Evolutionary conservation across 495 filamentous ascomycete genomes (phyloP), one percentile per base, ranked within the genome.

Genomic region (Podospora conica): DNA sequence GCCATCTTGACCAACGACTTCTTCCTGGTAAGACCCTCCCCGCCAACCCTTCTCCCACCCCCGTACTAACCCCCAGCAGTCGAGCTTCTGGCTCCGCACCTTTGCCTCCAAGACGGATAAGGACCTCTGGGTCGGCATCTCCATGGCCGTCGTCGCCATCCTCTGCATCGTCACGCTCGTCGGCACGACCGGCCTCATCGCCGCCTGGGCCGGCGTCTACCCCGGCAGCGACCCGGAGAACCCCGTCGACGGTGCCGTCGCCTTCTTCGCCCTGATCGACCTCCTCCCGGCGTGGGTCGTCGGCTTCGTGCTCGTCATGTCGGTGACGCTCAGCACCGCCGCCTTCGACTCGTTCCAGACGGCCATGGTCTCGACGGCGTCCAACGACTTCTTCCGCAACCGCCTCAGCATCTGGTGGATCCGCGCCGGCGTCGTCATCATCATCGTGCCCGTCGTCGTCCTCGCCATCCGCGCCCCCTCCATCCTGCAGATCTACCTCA

Each of bases 331-430:
- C 59, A 87, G 83, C 70, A 90, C 88, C 1, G 87, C 90, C 2
- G 87, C 89, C 2, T 92, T 92, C 63, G 90, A 92, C 75, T 85
- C 81, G 62, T 79, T 91, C 40, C 90, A 92, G 74, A 87, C 87
- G 1, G 87, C 90, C 56, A 92, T 91, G 88, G 86, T 92, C 0
- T 90, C 87, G 7, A 87, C 86, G 0, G 86, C 85, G 20, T 89
- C 87, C 62, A 91, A 91, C 73, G 90, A 92, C 70, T 66, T 92
- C n/a, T 91, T 91, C 79, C 85, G 88, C 55, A 92, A 92, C 79
- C 82, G 80, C 55, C 82, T 92, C 24, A 86, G 86, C 65, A 82
- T 92, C 56, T 86, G 89, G 85, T 87, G 72, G 69, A 87, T 92
- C 59, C 84, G 90, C 55, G 79, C 65, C 12, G 81, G 81, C 10